Evolutionary conservation across 2,329 filamentous ascomycete genomes (phyloP), one percentile per base, ranked within the genome.

Genomic region (Xenosphaeropsis pyriputrescens): DNA sequence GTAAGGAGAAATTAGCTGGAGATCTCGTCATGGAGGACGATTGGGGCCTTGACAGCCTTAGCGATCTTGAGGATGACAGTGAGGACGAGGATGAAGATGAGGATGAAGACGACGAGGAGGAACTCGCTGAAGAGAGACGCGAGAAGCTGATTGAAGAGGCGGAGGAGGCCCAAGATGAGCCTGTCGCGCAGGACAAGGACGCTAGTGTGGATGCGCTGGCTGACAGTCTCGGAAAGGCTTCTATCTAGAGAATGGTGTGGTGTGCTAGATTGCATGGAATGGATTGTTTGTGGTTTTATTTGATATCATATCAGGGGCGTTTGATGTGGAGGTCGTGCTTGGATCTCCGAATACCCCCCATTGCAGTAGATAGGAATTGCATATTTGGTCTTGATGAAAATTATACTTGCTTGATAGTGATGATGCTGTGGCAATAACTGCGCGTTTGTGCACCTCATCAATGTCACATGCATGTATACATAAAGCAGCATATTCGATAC

Each of bases 31-130:
- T 80, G 32, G 86, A 93, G 57, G 80, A 86, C 43, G 73, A 77
- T 17, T 91, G 84, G 83, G 84, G 84, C 31, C 59, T 95, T 17
- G 89, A 94, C 54, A 82, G 82, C 52, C 71, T 94, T 33, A 82
- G 81, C 49, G 88, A 95, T 48, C 74, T 95, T 72, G 40, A 83
- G 5, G 75, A 79, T 17, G 77, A 79, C 3, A 79, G 78, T 11
- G 77, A 77, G 12, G 71, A 75, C 17, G 75, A 76, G 6, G 76
- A 75, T 6, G 77, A 77, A 1, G 78, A 79, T 6, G 22, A 26
- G 22, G 79, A 80, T 14, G 77, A 82, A 2, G 75, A 79, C 36
- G 74, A 73, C 15, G 63, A 68, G 35, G 64, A 67, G 29, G 62
- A 65, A 31, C 65, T 74, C 48, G 59, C 67, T 16, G 67, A 79